phyloP scores from a whole-genome alignment of 2,329 filamentous ascomycete species.

The Paraconiothyrium brasiliense region DNA sequence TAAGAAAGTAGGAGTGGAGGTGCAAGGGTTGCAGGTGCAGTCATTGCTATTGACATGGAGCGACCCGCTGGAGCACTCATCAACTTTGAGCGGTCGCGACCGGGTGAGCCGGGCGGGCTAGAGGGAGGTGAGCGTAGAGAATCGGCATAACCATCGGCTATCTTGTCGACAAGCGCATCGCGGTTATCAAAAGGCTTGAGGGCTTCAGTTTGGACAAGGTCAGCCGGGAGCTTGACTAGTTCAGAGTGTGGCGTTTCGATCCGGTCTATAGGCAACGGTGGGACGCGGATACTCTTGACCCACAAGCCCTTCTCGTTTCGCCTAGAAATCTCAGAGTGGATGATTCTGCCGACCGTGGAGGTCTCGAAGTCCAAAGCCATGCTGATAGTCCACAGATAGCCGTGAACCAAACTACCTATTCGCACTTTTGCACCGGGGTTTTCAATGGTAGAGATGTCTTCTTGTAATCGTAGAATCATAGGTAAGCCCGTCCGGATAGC shows the following conservation, averaged over 20 bases:
- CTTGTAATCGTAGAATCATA: conserved; percentile 89
- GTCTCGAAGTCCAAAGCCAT: conserved; percentile 81
- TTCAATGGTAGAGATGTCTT: conserved; percentile 76
- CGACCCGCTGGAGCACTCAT: conserved; percentile 74
- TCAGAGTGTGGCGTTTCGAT: conserved; percentile 55
- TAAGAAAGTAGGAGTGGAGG: conserved; percentile 66
- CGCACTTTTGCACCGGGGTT: conserved; percentile 77
- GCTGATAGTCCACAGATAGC: conserved; percentile 83
- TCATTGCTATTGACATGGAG: conserved; percentile 68
- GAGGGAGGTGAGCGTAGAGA: conserved; percentile 69
- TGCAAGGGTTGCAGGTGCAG: conserved; percentile 49
- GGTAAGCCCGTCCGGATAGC: conserved; percentile 80
- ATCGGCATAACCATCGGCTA: conserved; percentile 75
- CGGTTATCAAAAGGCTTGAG: conserved; percentile 80
- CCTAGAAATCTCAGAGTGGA: conserved; percentile 79
- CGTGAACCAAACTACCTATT: conserved; percentile 84
- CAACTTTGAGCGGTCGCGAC: conserved; percentile 69
- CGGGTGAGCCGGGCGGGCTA: conserved; percentile 76
- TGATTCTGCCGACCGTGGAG: conserved; percentile 72
- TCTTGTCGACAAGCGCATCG: conserved; percentile 74
- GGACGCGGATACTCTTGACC: conserved; percentile 77
- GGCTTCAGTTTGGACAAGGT: conserved; percentile 42
- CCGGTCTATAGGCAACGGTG: conserved; percentile 70
- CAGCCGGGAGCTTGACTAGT: conserved; percentile 32
- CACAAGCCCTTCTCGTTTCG: conserved; percentile 80